Evolutionary conservation across 495 filamentous ascomycete genomes (phyloP), one percentile per base, ranked within the genome.

Genomic region (Lindgomyces ingoldianus): DNA sequence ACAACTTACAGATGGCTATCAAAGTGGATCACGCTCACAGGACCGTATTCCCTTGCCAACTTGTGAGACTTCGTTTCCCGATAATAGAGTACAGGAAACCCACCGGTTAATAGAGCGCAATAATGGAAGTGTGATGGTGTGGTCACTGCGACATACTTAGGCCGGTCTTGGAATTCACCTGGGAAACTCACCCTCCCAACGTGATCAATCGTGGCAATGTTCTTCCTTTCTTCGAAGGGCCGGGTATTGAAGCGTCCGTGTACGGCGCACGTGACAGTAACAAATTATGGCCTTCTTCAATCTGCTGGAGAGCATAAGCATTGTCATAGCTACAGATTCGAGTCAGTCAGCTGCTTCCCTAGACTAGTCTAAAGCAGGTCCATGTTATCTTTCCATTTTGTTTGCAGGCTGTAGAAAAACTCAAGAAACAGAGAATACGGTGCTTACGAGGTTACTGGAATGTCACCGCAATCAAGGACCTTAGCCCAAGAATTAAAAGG

Each of bases 71-170:
- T 12, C 3, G 16, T 4, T 27, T 12, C 33, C 26, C 12, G 10
- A 39, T 14, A 21, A 29, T 60, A 16, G 24, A 39, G 24, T 49
- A 1, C 2, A 16, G 12, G 14, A n/a, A 0, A 36, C 57, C 47
- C 33, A 66, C 63, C 73, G 66, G 66, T 74, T 75, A 45, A 78
- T 72, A 62, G 73, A 75, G 29, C 76, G 79, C 47, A 88, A 78
- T 56, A 87, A 69, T 18, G 84, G 84, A 24, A 87, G 74, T 0
- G 84, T 86, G 71, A 87, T 85, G 41, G 85, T 87, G 70, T 87
- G 83, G 70, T 87, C 85, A 54, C 65, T 50, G 41, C 29, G 8
- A 29, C 10, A 9, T 16, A 29, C 14, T 52, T 29, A 52, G 19
- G 24, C 12, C 10, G 26, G 4, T 4, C 6, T 16, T 29, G 8